Conservation (phyloP, 2,329 filamentous ascomycete species). For the Helotiales sp. region DNA sequence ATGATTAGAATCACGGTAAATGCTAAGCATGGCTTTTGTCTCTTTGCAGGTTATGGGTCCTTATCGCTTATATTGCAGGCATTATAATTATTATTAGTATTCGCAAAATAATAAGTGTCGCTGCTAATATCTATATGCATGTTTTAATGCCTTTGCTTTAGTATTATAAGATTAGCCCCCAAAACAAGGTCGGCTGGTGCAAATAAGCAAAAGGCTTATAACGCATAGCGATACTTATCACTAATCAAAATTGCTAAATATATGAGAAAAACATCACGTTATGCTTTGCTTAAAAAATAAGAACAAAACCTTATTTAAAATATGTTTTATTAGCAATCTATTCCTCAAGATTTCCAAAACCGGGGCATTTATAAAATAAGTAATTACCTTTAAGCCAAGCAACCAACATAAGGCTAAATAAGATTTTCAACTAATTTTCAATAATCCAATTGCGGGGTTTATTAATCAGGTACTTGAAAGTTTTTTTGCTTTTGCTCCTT, state of each 20-base stretch:
- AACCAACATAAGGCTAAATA: constrained; percentile 31
- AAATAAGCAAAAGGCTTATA: neutral
- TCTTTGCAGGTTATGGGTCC: no score
- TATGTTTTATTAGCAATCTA: constrained; percentile 28
- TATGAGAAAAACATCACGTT: constrained; percentile 24
- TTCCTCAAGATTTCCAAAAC: constrained; percentile 30
- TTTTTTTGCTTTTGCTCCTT: constrained; percentile 29
- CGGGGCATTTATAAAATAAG: constrained; percentile 15
- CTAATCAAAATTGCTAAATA: constrained; percentile 28
- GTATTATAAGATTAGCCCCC: no score
- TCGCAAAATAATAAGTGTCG: no score
- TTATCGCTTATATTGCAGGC: no score
- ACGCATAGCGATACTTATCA: constrained; percentile 12
- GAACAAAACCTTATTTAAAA: constrained; percentile 29
- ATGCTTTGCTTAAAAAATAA: constrained; percentile 26
- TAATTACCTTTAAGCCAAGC: constrained; percentile 33
- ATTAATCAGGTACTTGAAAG: constrained; percentile 35
- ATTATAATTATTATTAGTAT: no score
- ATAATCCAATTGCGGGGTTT: constrained; percentile 24
- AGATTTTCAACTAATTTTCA: constrained; percentile 36
- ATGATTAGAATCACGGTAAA: no score
- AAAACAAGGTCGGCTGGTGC: neutral
- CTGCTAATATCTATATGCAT: no score
- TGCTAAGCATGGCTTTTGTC: no score
- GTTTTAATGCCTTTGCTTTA: no score